phyloP scores from a whole-genome alignment of 2,329 filamentous ascomycete genomes.

The Clonostachys solani region DNA sequence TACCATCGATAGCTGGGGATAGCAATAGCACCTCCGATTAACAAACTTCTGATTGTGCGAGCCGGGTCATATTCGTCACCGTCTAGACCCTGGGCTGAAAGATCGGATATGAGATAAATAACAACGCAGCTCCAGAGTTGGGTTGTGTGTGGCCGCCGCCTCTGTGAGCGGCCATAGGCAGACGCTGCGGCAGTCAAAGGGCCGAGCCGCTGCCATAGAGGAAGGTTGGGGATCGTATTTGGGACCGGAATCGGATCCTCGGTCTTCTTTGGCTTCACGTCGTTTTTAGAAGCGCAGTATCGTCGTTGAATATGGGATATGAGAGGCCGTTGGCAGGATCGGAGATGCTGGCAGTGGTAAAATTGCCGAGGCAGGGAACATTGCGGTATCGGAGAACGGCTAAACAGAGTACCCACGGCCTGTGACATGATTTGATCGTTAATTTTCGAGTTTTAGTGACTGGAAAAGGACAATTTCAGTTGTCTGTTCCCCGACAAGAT shows the following conservation, averaged over 20 bases:
- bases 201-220: constrained; percentile 54
- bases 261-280: background rate
- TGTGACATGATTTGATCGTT: no score
- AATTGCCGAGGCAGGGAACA: no score
- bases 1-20: constrained; percentile 84
- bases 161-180: constrained; percentile 68
- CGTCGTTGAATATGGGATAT: background rate
- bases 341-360: no score
- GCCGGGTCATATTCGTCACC: constrained; percentile 53
- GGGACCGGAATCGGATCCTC: constrained; percentile 3
- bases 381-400: no score
- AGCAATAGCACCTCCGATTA: constrained; percentile 69
- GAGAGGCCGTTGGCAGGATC: no score
- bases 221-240: constrained; percentile 7
- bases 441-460: no score
- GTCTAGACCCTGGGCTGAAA: constrained; percentile 68
- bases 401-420: no score
- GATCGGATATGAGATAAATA: constrained; percentile 75
- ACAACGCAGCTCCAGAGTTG: constrained; percentile 72
- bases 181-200: constrained; percentile 48
- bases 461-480: no score
- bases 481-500: no score
- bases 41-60: constrained; percentile 56
- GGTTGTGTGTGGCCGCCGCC: constrained; percentile 67
- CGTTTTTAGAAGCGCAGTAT: background rate